Evolutionary conservation across 2,329 filamentous ascomycete species (phyloP), one percentile per base, ranked within the genome.

Genomic region (Colletotrichum sp.): DNA sequence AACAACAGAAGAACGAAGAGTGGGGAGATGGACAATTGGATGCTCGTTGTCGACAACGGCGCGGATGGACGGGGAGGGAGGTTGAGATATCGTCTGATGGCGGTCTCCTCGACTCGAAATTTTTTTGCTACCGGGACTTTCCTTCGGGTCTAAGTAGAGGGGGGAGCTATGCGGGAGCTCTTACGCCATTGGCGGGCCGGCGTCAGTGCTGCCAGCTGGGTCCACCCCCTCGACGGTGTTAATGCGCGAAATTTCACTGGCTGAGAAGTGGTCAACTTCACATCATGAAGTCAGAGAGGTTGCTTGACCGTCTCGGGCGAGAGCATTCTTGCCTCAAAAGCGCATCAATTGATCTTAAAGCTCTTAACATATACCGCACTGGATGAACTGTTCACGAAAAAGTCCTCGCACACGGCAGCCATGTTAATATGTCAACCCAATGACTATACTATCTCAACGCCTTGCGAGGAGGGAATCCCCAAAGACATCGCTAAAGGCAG

Each of bases 1-100:
- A 80, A 76, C 16, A 61, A 69, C 30, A 71, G 36, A 64, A 73
- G 58, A 75, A 70, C 43, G 72, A 78, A 73, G 43, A 36, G 61
- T 72, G 73, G 65, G 52, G 62, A 69, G 76, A 74, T 73, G 68
- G 64, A 59, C 52, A 59, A 72, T 72, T 38, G 52, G 43, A 34
- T 67, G 71, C 70, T 76, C 74, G 74, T 76, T 30, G 66, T 76
- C 59, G 74, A 74, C 74, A 76, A 75, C 73, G 69, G 73, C 73
- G 71, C 21, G 48, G 34, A 18, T 68, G 69, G 56, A 61, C 59
- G 69, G 43, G 59, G 62, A 52, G n/a, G 62, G 62, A 72, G 63
- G 58, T 69, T 69, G 69, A 56, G 63, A 32, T 73, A 73, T 75
- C 69, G 73, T 68, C 69, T 52, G 63, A 73, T 73, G 63, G 56